Conservation (phyloP, 805 yeast species). For the Starmerella gropengiesseri region DNA sequence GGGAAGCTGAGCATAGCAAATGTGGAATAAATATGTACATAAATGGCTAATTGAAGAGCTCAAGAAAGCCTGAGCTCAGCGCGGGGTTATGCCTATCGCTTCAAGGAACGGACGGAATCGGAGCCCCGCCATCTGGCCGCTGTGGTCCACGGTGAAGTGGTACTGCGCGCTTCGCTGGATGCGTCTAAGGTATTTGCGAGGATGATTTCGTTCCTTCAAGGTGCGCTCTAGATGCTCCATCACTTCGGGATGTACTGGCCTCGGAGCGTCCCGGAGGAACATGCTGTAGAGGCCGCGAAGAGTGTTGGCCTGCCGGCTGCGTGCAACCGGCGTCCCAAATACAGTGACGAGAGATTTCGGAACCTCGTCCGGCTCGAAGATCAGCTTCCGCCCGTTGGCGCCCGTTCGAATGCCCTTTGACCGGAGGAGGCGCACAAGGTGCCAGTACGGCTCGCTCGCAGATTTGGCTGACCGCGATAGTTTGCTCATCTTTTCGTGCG, state of each 20-base stretch:
- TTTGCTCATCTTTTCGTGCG: not conserved
- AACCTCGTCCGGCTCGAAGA: conserved; percentile 7
- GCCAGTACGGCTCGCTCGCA: conserved; percentile 11
- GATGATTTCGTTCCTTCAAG: not conserved
- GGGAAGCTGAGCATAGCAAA: too few relatives aligned
- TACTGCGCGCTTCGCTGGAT: not conserved
- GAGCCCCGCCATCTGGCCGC: too few relatives aligned
- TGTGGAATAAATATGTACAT: not conserved
- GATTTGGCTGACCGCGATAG: not conserved
- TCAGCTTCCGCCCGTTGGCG: conserved; percentile 7
- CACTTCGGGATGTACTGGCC: conserved; percentile 15
- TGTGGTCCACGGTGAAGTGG: conserved; percentile 9
- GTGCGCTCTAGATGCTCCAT: not conserved
- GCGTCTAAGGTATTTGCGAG: conserved; percentile 7
- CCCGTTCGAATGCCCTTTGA: conserved; percentile 6
- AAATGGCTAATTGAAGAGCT: not conserved
- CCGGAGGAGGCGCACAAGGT: conserved; percentile 3
- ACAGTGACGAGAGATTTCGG: not conserved
- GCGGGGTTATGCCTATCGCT: too few relatives aligned
- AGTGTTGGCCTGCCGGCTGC: conserved; percentile 12
- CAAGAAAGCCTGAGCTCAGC: too few relatives aligned
- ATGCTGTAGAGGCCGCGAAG: conserved; percentile 6
- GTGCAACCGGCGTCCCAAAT: conserved; percentile 10
- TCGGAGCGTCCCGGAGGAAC: conserved; percentile 9
- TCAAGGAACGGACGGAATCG: too few relatives aligned